Evolutionary conservation across 257 asterid species (phyloP).

Genomic region (Datura wrightii): DNA sequence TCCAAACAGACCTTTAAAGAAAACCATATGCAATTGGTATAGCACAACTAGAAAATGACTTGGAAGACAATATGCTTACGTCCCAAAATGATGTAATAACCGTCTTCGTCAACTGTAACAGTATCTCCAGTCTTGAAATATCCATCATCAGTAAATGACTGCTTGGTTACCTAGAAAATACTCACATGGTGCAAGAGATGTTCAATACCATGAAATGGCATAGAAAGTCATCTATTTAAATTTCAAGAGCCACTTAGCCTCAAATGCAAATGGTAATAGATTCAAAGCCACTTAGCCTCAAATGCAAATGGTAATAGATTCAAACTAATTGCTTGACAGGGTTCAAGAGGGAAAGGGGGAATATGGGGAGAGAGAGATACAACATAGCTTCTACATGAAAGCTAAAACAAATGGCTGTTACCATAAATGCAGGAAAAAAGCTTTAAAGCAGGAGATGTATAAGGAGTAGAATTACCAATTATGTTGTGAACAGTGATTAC

Average conservation of each 20-base stretch:
- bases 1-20: not conserved
- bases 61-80: slow-evolving; percentile 58
- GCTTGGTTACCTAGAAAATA: slow-evolving; percentile 73
- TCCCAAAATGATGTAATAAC: slow-evolving; percentile 91
- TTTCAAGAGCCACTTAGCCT: not conserved
- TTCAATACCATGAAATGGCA: not conserved
- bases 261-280: slow-evolving; percentile 11
- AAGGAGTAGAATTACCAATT: not conserved
- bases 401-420: slow-evolving; percentile 3
- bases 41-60: not conserved
- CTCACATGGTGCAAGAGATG: not conserved
- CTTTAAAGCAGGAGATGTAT: not conserved
- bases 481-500: slow-evolving; percentile 42
- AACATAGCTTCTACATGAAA: not conserved
- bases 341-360: not conserved
- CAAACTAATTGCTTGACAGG: not conserved
- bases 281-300: not conserved
- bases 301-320: slow-evolving; percentile 19
- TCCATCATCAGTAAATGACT: slow-evolving; percentile 79
- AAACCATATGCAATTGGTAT: slow-evolving; percentile 25
- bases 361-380: not conserved
- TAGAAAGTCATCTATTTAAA: not conserved
- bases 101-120: slow-evolving; percentile 85
- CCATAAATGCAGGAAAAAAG: not conserved
- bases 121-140: slow-evolving; percentile 98